Conservation (phyloP, 441 rosid species). For the Gossypium lobatum region DNA sequence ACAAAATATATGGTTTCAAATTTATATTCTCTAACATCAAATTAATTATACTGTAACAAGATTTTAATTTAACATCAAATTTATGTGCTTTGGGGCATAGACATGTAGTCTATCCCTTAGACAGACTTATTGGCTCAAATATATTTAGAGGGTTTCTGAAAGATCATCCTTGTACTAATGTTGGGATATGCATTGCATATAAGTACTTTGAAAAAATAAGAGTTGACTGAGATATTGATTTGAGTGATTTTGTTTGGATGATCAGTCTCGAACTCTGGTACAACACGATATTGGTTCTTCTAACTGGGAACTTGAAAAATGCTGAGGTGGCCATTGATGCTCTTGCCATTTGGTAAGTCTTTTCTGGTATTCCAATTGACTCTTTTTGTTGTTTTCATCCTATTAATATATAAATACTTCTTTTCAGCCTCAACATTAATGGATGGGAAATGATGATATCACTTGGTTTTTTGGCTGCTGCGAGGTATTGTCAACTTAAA, state of each 20-base stretch:
- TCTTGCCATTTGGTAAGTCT: conserved; percentile 64
- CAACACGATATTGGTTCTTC: conserved; percentile 23
- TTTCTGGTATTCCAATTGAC: not conserved
- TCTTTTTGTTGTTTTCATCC: not conserved
- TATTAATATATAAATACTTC: not conserved
- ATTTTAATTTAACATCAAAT: no score
- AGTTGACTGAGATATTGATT: not conserved
- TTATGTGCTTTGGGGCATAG: no score
- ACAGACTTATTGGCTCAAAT: no score
- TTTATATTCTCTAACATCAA: no score
- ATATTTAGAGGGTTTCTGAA: no score
- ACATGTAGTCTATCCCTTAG: no score
- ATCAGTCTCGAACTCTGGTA: conserved; percentile 80
- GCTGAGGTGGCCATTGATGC: conserved; percentile 74
- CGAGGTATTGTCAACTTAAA: conserved; percentile 34
- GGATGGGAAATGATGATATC: conserved; percentile 83
- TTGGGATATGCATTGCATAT: no score
- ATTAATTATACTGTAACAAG: no score
- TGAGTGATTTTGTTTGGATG: conserved; percentile 1
- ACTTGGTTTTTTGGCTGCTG: conserved; percentile 74
- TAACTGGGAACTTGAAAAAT: conserved; percentile 52
- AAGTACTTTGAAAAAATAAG: not conserved
- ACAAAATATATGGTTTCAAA: no score
- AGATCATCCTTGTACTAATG: no score
- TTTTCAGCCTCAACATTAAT: conserved; percentile 55